Conservation (phyloP, 2,329 filamentous ascomycete species). For the Pseudogymnoascus sp. region DNA sequence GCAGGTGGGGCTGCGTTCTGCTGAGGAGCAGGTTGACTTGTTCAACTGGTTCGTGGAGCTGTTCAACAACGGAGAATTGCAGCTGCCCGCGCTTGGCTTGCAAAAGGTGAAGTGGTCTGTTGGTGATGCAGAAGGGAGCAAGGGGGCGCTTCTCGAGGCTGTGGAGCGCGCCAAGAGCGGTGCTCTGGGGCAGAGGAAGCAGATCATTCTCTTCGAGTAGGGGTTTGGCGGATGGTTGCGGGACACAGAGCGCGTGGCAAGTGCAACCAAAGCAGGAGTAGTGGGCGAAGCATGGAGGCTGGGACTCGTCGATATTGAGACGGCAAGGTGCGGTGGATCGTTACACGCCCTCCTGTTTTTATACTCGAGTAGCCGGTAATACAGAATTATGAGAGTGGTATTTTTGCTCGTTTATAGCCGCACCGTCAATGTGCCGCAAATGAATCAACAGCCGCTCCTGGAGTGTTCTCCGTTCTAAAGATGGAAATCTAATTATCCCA, state of each 20-base stretch:
- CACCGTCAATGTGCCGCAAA: background rate
- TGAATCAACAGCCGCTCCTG: background rate
- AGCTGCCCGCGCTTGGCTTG: background rate
- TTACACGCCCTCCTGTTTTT: background rate
- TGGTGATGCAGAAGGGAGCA: background rate
- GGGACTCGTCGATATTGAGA: background rate
- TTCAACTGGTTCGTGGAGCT: constrained; percentile 1
- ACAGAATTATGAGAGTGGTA: background rate
- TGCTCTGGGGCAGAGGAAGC: background rate
- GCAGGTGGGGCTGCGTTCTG: background rate
- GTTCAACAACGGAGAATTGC: constrained; percentile 1
- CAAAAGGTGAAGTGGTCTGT: constrained; percentile 1
- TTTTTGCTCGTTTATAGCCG: background rate
- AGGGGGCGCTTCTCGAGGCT: background rate
- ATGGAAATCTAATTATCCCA: background rate
- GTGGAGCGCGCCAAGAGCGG: background rate
- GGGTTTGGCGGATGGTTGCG: background rate
- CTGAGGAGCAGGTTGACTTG: background rate
- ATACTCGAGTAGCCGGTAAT: background rate
- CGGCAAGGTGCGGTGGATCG: background rate
- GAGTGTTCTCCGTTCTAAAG: background rate
- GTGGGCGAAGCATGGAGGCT: background rate
- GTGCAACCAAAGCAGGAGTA: background rate
- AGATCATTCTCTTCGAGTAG: constrained; percentile 7
- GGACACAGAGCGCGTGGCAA: background rate